Evolutionary conservation across 352 stramenopile genomes (phyloP).

Genomic region (Pythium apleroticum): DNA sequence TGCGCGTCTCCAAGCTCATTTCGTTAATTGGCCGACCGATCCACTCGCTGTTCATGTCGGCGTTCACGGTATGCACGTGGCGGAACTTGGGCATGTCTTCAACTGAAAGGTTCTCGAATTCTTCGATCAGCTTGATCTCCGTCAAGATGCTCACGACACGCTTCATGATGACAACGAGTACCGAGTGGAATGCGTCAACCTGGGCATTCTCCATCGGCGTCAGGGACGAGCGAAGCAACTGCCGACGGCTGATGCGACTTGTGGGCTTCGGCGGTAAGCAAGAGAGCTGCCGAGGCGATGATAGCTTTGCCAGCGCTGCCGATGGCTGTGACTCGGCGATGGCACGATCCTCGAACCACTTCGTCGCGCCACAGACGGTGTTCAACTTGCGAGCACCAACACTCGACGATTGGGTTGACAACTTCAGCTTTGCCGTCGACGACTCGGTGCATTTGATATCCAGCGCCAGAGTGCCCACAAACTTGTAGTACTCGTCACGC

Average conservation of each 20-base stretch:
- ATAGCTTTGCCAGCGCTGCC: not conserved
- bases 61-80: conserved; percentile 49
- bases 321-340: not conserved
- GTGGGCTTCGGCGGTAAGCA: not conserved
- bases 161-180: conserved; percentile 55
- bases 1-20: conserved; percentile 47
- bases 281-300: not conserved
- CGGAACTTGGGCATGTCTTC: conserved; percentile 57
- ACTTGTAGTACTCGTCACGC: conserved; percentile 51
- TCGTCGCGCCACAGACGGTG: conserved; percentile 14
- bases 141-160: conserved; percentile 47
- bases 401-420: not conserved
- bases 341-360: conserved; percentile 21
- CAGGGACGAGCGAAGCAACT: conserved; percentile 47
- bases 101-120: conserved; percentile 46
- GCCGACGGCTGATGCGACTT: conserved; percentile 48
- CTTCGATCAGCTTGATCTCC: conserved; percentile 62
- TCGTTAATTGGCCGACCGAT: conserved; percentile 56
- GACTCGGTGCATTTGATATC: conserved; percentile 30
- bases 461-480: conserved; percentile 44
- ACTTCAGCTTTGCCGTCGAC: conserved; percentile 14
- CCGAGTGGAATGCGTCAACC: conserved; percentile 55
- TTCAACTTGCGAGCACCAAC: conserved; percentile 3
- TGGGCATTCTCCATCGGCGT: conserved; percentile 62
- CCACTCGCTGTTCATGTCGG: conserved; percentile 47